phyloP scores from a whole-genome alignment of 345 rosid species.

The Cardiospermum halicacabum region DNA sequence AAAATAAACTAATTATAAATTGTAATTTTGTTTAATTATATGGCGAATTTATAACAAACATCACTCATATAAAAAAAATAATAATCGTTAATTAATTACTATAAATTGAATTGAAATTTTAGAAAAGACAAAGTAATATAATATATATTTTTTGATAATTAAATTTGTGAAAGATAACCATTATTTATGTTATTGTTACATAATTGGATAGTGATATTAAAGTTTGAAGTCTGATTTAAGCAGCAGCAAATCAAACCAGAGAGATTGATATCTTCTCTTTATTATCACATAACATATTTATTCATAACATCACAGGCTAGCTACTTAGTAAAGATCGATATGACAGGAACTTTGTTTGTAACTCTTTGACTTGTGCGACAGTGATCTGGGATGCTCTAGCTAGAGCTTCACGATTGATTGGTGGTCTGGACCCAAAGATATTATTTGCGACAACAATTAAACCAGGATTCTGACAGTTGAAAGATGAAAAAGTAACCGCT shows the following conservation, averaged over 20 bases:
- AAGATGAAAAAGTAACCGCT: slow-evolving; percentile 18
- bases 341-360: slow-evolving; percentile 1
- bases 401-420: slow-evolving; percentile 20
- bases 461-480: slow-evolving; percentile 28
- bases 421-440: slow-evolving; percentile 16
- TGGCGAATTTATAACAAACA: too few species aligned
- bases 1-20: too few species aligned
- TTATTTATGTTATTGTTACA: too few species aligned
- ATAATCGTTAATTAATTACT: too few species aligned
- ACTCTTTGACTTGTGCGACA: slow-evolving; percentile 8
- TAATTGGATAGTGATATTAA: too few species aligned
- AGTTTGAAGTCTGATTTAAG: too few species aligned
- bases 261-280: not conserved
- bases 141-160: too few species aligned
- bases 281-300: not conserved
- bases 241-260: not conserved
- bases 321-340: not conserved
- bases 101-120: too few species aligned
- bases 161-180: too few species aligned
- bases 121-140: too few species aligned
- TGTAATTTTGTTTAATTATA: too few species aligned
- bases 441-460: slow-evolving; percentile 25
- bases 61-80: too few species aligned
- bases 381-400: slow-evolving; percentile 28
- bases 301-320: not conserved